Conservation (phyloP, 2,329 filamentous ascomycete genomes). For the Lasiodiplodia theobromae region DNA sequence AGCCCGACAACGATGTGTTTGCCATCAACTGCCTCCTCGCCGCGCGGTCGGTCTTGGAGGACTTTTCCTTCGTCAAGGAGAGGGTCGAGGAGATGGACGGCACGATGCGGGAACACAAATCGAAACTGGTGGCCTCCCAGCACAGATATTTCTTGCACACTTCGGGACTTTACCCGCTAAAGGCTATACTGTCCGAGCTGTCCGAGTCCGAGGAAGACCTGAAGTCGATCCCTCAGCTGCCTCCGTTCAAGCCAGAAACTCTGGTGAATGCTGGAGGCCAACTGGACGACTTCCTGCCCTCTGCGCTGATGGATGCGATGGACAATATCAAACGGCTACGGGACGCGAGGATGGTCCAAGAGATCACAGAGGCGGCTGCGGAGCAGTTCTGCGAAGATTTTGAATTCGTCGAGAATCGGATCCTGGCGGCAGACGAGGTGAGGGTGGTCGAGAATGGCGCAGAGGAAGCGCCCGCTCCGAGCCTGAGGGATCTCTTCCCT, state of each 20-base stretch:
- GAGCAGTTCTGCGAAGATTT: constrained; percentile 87
- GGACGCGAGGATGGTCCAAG: constrained; percentile 73
- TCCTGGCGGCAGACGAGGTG: constrained; percentile 66
- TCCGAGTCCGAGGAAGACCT: constrained; percentile 58
- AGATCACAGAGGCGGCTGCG: constrained; percentile 82
- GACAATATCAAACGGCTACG: constrained; percentile 79
- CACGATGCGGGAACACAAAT: constrained; percentile 62
- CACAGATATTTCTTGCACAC: constrained; percentile 74
- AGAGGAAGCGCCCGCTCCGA: constrained; percentile 46
- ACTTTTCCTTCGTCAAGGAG: constrained; percentile 69
- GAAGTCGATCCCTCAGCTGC: constrained; percentile 61
- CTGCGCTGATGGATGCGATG: constrained; percentile 89
- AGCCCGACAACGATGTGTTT: constrained; percentile 72
- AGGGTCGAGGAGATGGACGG: constrained; percentile 64
- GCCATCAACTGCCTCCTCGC: constrained; percentile 73
- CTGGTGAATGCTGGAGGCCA: constrained; percentile 75
- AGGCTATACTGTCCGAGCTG: constrained; percentile 62
- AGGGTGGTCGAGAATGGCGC: constrained; percentile 45
- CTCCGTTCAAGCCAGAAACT: constrained; percentile 64
- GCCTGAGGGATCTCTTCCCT: constrained; percentile 66
- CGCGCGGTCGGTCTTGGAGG: constrained; percentile 62
- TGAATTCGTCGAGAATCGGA: constrained; percentile 69
- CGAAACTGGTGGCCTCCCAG: constrained; percentile 71
- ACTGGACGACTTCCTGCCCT: constrained; percentile 90
- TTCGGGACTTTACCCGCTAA: constrained; percentile 75